Evolutionary conservation across 768 basidiomycete genomes (phyloP).

Genomic region (Hericium alpestre): DNA sequence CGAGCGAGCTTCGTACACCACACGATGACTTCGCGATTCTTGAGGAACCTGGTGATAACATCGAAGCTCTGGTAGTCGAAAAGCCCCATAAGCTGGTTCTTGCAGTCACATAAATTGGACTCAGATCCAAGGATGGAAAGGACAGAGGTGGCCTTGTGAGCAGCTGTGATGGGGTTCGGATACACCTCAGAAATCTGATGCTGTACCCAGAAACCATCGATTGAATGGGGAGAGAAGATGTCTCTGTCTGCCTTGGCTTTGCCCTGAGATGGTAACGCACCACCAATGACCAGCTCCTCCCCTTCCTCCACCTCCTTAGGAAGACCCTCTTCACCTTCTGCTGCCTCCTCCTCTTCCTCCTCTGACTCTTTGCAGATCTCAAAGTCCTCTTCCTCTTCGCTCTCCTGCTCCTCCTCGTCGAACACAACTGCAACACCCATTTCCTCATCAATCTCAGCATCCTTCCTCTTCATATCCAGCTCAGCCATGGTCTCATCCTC

Average conservation of each 20-base stretch:
- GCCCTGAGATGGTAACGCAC: slow-evolving; percentile 33
- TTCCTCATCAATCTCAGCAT: slow-evolving; percentile 89
- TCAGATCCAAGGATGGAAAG: slow-evolving; percentile 82
- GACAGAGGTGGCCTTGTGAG: slow-evolving; percentile 80
- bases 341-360: slow-evolving; percentile 57
- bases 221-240: slow-evolving; percentile 75
- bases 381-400: slow-evolving; percentile 79
- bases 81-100: slow-evolving; percentile 93
- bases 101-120: slow-evolving; percentile 79
- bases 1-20: slow-evolving; percentile 98
- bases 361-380: slow-evolving; percentile 80
- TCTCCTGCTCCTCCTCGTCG: slow-evolving; percentile 93
- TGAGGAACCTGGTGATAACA: slow-evolving; percentile 80
- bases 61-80: slow-evolving; percentile 92
- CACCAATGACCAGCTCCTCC: slow-evolving; percentile 72
- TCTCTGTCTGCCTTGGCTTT: slow-evolving; percentile 60
- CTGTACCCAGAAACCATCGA: slow-evolving; percentile 99
- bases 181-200: slow-evolving; percentile 86
- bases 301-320: slow-evolving; percentile 51
- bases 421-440: slow-evolving; percentile 97
- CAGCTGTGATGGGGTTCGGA: slow-evolving; percentile 87
- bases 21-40: slow-evolving; percentile 91
- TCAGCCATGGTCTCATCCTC: slow-evolving; percentile 76
- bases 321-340: slow-evolving; percentile 33
- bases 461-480: slow-evolving; percentile 70